These are phyloP conservation scores for Mortierella antarctica DNA, from an alignment of 192 early-diverging fungal species.

Conservation along the genomic window DNA sequence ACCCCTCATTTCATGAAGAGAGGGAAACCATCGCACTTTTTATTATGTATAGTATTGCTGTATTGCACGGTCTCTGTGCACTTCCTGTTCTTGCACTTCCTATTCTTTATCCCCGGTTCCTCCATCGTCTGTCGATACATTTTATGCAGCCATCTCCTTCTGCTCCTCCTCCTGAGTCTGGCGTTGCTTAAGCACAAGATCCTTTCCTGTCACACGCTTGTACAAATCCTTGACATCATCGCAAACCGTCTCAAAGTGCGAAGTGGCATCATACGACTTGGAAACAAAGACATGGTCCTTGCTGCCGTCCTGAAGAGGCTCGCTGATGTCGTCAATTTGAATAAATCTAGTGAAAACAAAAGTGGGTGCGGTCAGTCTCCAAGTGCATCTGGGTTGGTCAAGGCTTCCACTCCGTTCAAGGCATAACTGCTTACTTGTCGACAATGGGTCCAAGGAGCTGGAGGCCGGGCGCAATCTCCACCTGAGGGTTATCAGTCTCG, in stretches of 20 bases:
- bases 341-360: background rate
- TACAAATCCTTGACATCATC: constrained; percentile 97
- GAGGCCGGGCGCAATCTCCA: constrained; percentile 89
- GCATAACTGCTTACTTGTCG: constrained; percentile 72
- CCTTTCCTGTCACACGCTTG: constrained; percentile 79
- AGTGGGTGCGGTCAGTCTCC: background rate
- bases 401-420: too few species aligned
- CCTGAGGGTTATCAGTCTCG: constrained; percentile 91
- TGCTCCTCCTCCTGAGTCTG: constrained; percentile 66
- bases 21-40: background rate
- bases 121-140: too few species aligned
- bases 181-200: constrained; percentile 80
- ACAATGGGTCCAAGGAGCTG: constrained; percentile 89
- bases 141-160: constrained; percentile 48
- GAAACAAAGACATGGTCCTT: constrained; percentile 27
- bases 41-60: background rate
- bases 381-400: background rate
- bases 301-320: background rate
- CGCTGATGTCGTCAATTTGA: background rate
- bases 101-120: too few species aligned
- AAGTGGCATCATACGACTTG: constrained; percentile 97
- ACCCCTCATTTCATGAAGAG: too few species aligned
- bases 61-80: too few species aligned
- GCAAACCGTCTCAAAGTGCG: constrained; percentile 98
- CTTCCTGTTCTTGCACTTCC: too few species aligned